These are phyloP conservation scores for Saccharomycopsis sp. DNA, from an alignment of 805 yeast species.

Conservation along the genomic window DNA sequence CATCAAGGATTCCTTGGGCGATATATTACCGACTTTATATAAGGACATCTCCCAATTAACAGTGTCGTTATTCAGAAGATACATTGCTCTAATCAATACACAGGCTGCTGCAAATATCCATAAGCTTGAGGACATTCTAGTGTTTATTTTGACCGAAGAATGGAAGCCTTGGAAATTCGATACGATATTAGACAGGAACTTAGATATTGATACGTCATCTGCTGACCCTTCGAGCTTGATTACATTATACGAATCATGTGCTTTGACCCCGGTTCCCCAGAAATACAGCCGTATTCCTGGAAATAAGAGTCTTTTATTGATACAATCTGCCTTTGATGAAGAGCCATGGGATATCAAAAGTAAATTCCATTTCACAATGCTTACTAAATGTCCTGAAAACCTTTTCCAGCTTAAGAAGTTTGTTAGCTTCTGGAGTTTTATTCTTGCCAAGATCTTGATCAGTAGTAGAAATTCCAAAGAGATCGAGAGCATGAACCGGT, in stretches of 20 bases:
- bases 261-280: neutral
- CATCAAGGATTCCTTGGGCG: neutral
- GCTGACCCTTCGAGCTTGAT: neutral
- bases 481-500: neutral
- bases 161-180: slow-evolving; percentile 6
- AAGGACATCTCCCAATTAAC: neutral
- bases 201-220: neutral
- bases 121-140: neutral
- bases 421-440: slow-evolving; percentile 17
- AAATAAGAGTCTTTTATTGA: neutral
- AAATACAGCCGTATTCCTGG: neutral
- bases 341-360: neutral
- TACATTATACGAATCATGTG: neutral
- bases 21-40: neutral
- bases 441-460: slow-evolving; percentile 5
- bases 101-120: neutral
- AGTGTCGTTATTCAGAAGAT: neutral
- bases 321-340: neutral
- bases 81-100: neutral
- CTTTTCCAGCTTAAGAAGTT: slow-evolving; percentile 15
- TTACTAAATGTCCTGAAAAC: slow-evolving; percentile 4
- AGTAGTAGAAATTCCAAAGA: neutral
- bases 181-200: neutral
- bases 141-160: neutral
- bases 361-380: neutral